Base-by-base conservation (phyloP, 2,329 filamentous ascomycete genomes). In the Penicillium griseofulvum region DNA sequence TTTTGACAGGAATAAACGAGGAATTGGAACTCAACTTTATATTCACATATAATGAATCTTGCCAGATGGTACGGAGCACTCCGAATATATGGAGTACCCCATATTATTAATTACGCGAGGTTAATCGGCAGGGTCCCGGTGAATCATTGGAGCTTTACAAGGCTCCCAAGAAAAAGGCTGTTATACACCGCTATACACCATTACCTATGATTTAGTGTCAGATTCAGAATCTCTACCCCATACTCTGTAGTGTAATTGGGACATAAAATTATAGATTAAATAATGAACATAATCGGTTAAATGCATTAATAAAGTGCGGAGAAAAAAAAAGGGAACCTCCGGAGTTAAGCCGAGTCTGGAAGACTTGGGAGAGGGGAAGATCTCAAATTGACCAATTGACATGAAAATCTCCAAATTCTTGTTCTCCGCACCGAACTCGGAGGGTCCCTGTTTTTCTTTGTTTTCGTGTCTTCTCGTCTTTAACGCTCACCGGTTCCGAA, bases 401-500 rank as follows among this genome's bases (percentile, higher is more conserved):
- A 9, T 9, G 10, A 8, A 16, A 16, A 8, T 63, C 62, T 61
- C 62, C 61, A 63, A 64, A 19, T 59, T 45, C 46, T 29, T 16
- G 10, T 24, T 19, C 62, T 63, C 62, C 61, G 59, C 62, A 63
- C 60, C 56, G 53, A 55, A 52, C 54, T 57, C 55, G 57, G 58
- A 57, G 61, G 50, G 31, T 7, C n/a, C n/a, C n/a, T n/a, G n/a
- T n/a, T n/a, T n/a, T n/a, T n/a, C n/a, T n/a, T n/a, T n/a, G 16
- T 16, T 47, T 28, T 44, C n/a, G 26, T 14, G 16, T 28, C 37
- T 37, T 48, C 14, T 31, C 26, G 26, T 28, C 26, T 6, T 6
- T 16, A 14, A 37, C 9, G 14, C 43, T 47, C 41, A 38, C 41
- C 45, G 45, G 48, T 34, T 31, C 48, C 48, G 37, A 34, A 34